Evolutionary conservation across 352 stramenopile genomes (phyloP), one percentile per base, ranked within the genome.

Genomic region (Phytophthora cryptogea): DNA sequence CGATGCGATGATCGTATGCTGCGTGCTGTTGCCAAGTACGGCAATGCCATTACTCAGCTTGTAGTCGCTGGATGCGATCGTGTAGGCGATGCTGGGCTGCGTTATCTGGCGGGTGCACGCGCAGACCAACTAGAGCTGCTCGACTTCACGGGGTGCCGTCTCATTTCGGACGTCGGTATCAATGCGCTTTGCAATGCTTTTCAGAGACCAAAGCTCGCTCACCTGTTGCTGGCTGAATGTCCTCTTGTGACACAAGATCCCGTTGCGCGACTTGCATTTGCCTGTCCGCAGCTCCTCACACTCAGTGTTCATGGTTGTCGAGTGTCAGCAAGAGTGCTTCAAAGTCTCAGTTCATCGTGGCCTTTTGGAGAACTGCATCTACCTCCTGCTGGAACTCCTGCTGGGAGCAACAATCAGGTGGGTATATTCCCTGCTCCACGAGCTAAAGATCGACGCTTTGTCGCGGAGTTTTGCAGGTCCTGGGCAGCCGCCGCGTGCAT

Each of bases 1-100:
- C 67, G 70, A 30, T 90, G 80, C 49, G 79, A 79, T 70, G 86
- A 91, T 59, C 70, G 76, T 3, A 85, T 89, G 70, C 40, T 94
- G 3, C 67, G 68, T 23, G 72, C 66, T 10, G 68, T 90, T 10
- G 73, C 63, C 2, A 59, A 61, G 2, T 65, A 80, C 42, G 72
- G 72, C 13, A 28, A 16, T 1, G 32, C 48, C 0, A 47, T 92
- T 1, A 63, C 68, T 8, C 74, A 90, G 32, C 76, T 94, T 20
- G 55, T 74, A 7, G 43, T 94, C 8, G 66, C 77, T 1, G 72
- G 88, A n/a, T 94, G 82, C 36, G 78, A 89, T 28, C 72, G 72
- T 28, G 63, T 92, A 26, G 78, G 72, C 8, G 80, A 94, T 56
- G 42, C 45, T n/a, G 84, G 82, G 4, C 20, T 94, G 8, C 68